Evolutionary conservation across 2,329 filamentous ascomycete species (phyloP), one percentile per base, ranked within the genome.

Genomic region (Leptographium procerum): DNA sequence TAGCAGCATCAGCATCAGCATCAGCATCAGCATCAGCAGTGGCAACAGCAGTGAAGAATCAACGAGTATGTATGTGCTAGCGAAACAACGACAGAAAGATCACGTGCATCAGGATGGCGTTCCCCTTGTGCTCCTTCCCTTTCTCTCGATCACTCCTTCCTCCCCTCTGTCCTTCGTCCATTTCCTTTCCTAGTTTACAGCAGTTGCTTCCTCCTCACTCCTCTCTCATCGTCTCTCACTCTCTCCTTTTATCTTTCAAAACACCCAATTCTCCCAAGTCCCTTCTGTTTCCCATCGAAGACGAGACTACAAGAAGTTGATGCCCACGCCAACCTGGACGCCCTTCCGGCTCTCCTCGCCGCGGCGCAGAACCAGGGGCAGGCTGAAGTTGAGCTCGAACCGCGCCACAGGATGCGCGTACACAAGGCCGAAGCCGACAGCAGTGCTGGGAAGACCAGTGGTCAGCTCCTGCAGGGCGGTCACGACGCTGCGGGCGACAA

Each of bases 291-390:
- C 24, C 47, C n/a, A n/a, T n/a, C n/a, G n/a, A n/a, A n/a, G n/a
- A n/a, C n/a, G n/a, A n/a, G n/a, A n/a, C 55, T 87, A 97, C 79
- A 97, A 74, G 70, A 99, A 96, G 74, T 89, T 95, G 68, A 99
- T 91, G 55, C 94, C 94, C 47, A 99, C 89, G n/a, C 94, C 94
- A 66, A 99, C 86, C 70, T 94, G 91, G 63, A 99, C 69, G 1
- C 94, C 94, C 75, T 99, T 99, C 58, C 92, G 83, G 19, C 84
- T 86, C 65, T 94, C 86, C 73, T 99, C 94, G 40, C 90, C 91
- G 63, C 81, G 86, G 60, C 94, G 81, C 67, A 90, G 71, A 22
- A 92, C 86, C 60, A 99, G 71, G 1, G 94, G 94, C 64, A 99
- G 71, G 66, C 88, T 91, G 70, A 99, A 96, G 73, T 99, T 99